Evolutionary conservation across 2,329 filamentous ascomycete genomes (phyloP), one percentile per base, ranked within the genome.

Genomic region (Aurifilum marmelostoma): DNA sequence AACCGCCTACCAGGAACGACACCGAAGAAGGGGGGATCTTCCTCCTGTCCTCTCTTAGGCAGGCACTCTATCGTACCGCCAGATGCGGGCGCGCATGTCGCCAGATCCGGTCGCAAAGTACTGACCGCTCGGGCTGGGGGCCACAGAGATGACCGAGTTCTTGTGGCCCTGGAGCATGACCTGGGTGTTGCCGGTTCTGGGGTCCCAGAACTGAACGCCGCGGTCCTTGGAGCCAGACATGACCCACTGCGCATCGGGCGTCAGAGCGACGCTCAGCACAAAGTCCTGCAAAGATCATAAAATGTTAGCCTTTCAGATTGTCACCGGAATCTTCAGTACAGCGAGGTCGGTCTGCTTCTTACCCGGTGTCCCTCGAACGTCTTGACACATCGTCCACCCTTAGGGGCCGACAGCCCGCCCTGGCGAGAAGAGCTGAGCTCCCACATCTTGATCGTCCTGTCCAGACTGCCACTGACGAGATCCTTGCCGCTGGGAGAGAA

Each of bases 381-480:
- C 83, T 94, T 93, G 75, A 97, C 90, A 78, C 96, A 98, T 79
- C 97, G 93, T 75, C 96, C 95, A 47, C 92, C 91, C 84, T 96
- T 97, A 11, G 90, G 87, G 41, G 86, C 88, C 59, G 88, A 85
- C 39, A 60, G 34, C 61, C 89, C 86, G 75, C 90, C 87, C 74
- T 92, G 64, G 16, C 69, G 67, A n/a, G 88, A 59, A 91, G 88
- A 29, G 91, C 88, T 67, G 88, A 99, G 87, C 83, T 97, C 94
- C 94, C 96, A 99, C 91, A 98, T 97, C 85, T 97, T 97, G 85
- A 98, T 98, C 0, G 95, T 98, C 85, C 97, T 97, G 79, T 99
- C 96, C 74, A 98, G 83, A 85, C 92, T 97, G 72, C 96, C 96
- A 75, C 92, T 97, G 77, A 98, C 95, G 54, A 99, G 89, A 74